These are phyloP conservation scores for Entomortierella parvispora DNA, from an alignment of 192 early-diverging fungal genomes.

Conservation along the genomic window DNA sequence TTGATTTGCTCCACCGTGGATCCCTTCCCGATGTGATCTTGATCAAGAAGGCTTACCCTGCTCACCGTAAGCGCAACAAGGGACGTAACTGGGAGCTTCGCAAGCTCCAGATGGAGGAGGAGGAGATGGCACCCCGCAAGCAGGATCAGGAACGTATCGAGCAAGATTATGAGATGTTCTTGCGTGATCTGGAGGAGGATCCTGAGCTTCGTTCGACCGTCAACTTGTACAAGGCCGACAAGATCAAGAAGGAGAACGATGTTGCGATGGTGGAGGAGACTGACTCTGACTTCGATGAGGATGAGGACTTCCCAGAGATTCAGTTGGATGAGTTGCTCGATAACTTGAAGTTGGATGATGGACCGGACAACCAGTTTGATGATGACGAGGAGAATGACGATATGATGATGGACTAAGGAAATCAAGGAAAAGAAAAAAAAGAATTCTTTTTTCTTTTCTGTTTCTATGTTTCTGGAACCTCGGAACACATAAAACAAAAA, in stretches of 20 bases:
- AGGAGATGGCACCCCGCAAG: conserved; percentile 82
- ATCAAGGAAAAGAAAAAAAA: background rate
- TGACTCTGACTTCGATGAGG: conserved; percentile 77
- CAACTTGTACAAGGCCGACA: conserved; percentile 87
- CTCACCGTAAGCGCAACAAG: conserved; percentile 87
- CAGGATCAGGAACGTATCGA: conserved; percentile 82
- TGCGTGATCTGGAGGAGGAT: conserved; percentile 99
- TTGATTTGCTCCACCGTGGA: conserved; percentile 73
- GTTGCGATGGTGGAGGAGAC: conserved; percentile 55
- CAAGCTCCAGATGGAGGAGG: conserved; percentile 88
- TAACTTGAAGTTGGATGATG: conserved; percentile 82
- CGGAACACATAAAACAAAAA: too few species aligned
- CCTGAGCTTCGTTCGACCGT: conserved; percentile 93
- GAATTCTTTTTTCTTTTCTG: conserved; percentile 11
- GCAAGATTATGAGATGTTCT: conserved; percentile 93
- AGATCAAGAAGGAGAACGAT: conserved; percentile 44
- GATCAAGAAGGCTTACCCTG: conserved; percentile 92
- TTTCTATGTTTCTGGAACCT: too few species aligned
- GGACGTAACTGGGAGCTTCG: conserved; percentile 92
- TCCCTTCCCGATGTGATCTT: conserved; percentile 89
- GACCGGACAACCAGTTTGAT: conserved; percentile 43
- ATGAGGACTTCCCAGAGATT: conserved; percentile 95
- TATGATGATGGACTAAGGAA: conserved; percentile 49
- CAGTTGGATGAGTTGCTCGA: conserved; percentile 93
- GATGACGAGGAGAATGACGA: conserved; percentile 31